Percentiles rank a stretch among this genome's conserved stretches.
These are phyloP conservation scores for Cytospora schulzeri DNA, from an alignment of 2,329 filamentous ascomycete species.

Conservation along the genomic window DNA sequence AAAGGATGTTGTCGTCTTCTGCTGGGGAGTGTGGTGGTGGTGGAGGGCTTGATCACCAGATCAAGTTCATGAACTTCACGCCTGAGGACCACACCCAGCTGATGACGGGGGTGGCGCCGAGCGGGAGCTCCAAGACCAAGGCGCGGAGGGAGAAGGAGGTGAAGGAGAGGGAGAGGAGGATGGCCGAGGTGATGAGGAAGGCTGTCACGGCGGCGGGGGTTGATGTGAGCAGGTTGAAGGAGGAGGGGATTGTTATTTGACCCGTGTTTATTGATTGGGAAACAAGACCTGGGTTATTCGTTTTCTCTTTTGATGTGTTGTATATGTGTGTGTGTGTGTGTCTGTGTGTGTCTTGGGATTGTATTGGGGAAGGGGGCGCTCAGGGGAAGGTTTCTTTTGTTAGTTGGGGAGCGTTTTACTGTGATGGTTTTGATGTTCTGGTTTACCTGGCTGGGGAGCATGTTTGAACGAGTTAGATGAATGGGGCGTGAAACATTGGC, in stretches of 20 bases:
- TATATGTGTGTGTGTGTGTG: too few species aligned
- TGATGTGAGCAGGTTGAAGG: constrained; percentile 57
- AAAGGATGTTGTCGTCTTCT: neutral
- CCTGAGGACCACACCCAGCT: constrained; percentile 76
- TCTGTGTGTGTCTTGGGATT: too few species aligned
- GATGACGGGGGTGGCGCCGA: constrained; percentile 87
- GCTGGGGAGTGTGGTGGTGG: constrained; percentile 31
- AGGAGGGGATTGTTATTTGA: constrained; percentile 52
- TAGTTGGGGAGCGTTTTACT: neutral
- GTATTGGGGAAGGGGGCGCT: too few species aligned
- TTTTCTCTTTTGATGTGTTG: too few species aligned
- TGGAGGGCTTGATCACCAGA: constrained; percentile 35
- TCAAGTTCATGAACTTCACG: constrained; percentile 88
- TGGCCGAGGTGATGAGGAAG: constrained; percentile 69
- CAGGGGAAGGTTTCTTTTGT: neutral
- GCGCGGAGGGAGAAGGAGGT: constrained; percentile 89
- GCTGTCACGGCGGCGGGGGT: constrained; percentile 73
- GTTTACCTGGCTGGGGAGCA: neutral
- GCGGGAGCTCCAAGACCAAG: constrained; percentile 91
- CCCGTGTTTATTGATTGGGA: too few species aligned
- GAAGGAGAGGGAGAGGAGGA: constrained; percentile 68
- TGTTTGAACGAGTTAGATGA: neutral
- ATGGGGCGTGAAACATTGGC: neutral
- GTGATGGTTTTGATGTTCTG: neutral
- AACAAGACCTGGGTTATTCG: neutral